A percentile compares a stretch with the other conserved stretches of the same genome.
These are phyloP conservation scores for Botrytis fabae DNA, from an alignment of 2,329 filamentous ascomycete species.

Conservation along the genomic window DNA sequence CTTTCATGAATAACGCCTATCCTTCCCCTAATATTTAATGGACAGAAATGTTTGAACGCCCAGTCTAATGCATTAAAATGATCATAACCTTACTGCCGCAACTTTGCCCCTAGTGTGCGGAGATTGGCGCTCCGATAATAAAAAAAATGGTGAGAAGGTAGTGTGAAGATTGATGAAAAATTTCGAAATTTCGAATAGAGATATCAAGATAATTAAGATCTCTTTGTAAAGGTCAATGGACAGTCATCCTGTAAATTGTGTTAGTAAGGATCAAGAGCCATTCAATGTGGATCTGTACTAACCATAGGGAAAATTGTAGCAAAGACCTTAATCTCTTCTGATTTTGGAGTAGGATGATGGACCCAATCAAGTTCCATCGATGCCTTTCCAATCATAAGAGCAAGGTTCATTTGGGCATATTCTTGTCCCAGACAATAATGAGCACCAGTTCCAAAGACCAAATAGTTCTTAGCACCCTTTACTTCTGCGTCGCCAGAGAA, in stretches of 20 bases:
- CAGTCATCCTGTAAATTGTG: constrained; percentile 21
- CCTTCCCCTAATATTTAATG: constrained; percentile 16
- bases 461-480: constrained; percentile 86
- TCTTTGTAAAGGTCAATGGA: constrained; percentile 24
- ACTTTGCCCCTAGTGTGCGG: constrained; percentile 16
- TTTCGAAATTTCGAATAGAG: neutral
- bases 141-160: constrained; percentile 11
- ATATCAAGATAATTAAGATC: constrained; percentile 1
- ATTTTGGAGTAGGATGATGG: constrained; percentile 78
- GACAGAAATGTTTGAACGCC: constrained; percentile 17
- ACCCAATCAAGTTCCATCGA: constrained; percentile 85
- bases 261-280: constrained; percentile 7
- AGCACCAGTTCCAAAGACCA: constrained; percentile 93
- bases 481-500: constrained; percentile 81
- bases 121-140: constrained; percentile 17
- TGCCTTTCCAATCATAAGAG: constrained; percentile 86
- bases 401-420: constrained; percentile 87
- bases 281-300: constrained; percentile 40
- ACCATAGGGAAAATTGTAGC: constrained; percentile 98
- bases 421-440: constrained; percentile 96
- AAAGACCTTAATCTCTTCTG: constrained; percentile 97
- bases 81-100: constrained; percentile 18
- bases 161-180: neutral
- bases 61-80: constrained; percentile 20
- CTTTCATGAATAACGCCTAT: constrained; percentile 12